These are phyloP conservation scores for Mycena rosella DNA, from an alignment of 768 basidiomycete species.

Conservation along the genomic window DNA sequence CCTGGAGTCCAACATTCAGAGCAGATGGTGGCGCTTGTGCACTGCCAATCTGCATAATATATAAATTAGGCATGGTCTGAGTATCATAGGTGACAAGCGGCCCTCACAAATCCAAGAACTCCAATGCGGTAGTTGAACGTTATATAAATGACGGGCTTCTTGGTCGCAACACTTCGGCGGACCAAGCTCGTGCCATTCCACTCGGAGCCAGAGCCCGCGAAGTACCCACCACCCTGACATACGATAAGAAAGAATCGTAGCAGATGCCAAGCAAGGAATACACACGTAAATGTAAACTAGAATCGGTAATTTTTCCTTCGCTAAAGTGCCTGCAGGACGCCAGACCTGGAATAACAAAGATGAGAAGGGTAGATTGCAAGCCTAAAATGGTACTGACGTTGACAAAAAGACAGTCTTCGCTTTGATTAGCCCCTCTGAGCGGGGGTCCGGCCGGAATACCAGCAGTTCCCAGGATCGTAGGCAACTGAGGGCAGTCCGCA, in stretches of 20 bases:
- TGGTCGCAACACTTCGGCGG: conserved; percentile 1
- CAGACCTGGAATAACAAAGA: neutral
- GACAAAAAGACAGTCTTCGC: no score
- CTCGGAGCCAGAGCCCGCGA: conserved; percentile 2
- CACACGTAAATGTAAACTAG: neutral
- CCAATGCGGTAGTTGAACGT: conserved; percentile 17
- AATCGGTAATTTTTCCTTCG: neutral
- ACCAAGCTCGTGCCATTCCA: conserved; percentile 15
- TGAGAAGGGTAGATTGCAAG: no score
- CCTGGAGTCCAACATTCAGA: neutral
- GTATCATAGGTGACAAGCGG: neutral
- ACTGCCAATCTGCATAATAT: conserved; percentile 7
- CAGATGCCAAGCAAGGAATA: neutral
- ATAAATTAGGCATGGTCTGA: neutral
- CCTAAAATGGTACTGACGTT: no score
- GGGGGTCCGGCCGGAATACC: conserved; percentile 6
- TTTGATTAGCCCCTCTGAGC: neutral
- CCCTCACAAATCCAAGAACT: conserved; percentile 16
- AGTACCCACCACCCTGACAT: neutral
- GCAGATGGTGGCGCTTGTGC: neutral
- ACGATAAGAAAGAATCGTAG: neutral
- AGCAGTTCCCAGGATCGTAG: neutral
- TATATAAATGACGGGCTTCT: conserved; percentile 13
- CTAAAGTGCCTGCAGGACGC: neutral
- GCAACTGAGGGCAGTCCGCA: conserved; percentile 15